phyloP scores from a whole-genome alignment of 2,329 filamentous ascomycete species.

The Ophiocordyceps unilateralis region DNA sequence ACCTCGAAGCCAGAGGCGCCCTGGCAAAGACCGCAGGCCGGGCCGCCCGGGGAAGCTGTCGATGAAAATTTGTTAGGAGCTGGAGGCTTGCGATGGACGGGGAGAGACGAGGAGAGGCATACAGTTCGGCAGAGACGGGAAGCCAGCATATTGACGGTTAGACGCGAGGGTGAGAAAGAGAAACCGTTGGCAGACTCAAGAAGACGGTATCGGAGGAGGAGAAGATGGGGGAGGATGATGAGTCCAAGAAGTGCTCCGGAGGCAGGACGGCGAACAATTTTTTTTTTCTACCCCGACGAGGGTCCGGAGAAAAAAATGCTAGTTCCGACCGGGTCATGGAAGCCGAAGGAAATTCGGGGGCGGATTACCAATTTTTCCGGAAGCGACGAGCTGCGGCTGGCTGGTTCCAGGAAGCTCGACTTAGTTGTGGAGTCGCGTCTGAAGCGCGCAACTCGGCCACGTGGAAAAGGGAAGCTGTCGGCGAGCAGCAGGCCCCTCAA shows the following conservation, averaged over 20 bases:
- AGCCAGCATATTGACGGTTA: conserved; percentile 46
- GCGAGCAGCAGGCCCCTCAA: background rate
- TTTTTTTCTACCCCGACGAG: background rate
- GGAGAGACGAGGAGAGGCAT: conserved; percentile 50
- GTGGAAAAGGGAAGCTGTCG: background rate
- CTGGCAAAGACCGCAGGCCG: conserved; percentile 50
- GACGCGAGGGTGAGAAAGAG: conserved; percentile 7
- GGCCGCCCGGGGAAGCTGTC: conserved; percentile 62
- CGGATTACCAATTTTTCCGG: background rate
- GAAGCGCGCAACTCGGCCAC: background rate
- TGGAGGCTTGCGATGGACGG: conserved; percentile 47
- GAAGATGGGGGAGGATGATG: conserved; percentile 8
- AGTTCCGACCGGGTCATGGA: conserved; percentile 18
- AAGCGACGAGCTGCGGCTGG: background rate
- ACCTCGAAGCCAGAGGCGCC: conserved; percentile 54
- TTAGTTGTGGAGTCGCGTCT: no score
- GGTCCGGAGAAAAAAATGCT: conserved; percentile 11
- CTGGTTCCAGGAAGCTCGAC: background rate
- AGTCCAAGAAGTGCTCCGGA: conserved; percentile 14
- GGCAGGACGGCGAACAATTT: conserved; percentile 8
- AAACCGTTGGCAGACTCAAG: conserved; percentile 1
- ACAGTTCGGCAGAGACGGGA: conserved; percentile 60
- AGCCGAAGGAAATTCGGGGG: conserved; percentile 19
- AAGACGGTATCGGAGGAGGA: conserved; percentile 2
- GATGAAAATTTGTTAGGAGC: conserved; percentile 6